Percentiles rank a stretch among this genome's conserved stretches.
Evolutionary conservation across 2,329 filamentous ascomycete genomes (phyloP).

Genomic region (Zalaria obscura): DNA sequence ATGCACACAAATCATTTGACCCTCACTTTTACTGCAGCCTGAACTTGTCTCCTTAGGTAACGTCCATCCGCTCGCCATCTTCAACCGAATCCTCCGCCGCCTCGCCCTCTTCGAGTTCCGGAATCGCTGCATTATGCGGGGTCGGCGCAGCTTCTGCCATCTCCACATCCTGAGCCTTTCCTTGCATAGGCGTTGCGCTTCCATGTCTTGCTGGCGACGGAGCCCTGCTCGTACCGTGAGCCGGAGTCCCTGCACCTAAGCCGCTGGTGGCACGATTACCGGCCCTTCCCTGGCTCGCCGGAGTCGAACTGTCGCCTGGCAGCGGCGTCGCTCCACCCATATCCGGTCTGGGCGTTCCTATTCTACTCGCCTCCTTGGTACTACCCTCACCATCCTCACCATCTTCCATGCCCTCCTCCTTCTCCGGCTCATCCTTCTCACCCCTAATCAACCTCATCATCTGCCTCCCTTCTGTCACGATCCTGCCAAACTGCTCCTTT

Average conservation of each 20-base stretch:
- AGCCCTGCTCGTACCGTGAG: background rate
- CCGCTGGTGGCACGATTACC: conserved; percentile 4
- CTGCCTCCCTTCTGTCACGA: conserved; percentile 83
- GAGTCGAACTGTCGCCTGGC: conserved; percentile 9
- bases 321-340: conserved; percentile 23
- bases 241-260: conserved; percentile 11
- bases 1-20: background rate
- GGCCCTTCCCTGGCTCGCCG: conserved; percentile 6
- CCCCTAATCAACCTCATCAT: conserved; percentile 76
- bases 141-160: conserved; percentile 6
- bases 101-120: conserved; percentile 15
- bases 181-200: background rate
- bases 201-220: background rate
- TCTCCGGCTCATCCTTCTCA: conserved; percentile 88
- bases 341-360: conserved; percentile 31
- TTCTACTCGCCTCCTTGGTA: conserved; percentile 26
- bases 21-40: background rate
- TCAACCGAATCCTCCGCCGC: conserved; percentile 9
- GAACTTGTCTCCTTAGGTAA: conserved; percentile 2
- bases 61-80: conserved; percentile 7
- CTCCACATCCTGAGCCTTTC: conserved; percentile 4
- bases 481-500: conserved; percentile 70
- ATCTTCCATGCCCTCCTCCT: conserved; percentile 67
- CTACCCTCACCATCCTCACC: conserved; percentile 43
- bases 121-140: conserved; percentile 5